A percentile compares a stretch with the other conserved stretches of the same genome.
Conservation (phyloP, 2,329 filamentous ascomycete genomes). For the Fonsecaea pedrosoi region DNA sequence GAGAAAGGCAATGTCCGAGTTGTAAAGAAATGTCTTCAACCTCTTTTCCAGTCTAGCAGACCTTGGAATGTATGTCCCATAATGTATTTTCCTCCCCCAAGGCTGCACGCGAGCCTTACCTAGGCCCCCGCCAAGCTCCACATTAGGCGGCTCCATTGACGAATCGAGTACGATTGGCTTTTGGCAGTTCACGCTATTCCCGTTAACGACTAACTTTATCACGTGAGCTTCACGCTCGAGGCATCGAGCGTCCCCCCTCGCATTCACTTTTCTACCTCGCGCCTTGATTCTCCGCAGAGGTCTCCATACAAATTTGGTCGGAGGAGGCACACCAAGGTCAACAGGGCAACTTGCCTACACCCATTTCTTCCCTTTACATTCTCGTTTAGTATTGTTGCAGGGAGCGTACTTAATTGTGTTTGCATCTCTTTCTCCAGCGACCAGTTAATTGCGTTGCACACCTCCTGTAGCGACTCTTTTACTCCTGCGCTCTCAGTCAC, state of each 20-base stretch:
- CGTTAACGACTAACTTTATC: neutral
- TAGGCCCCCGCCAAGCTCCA: neutral
- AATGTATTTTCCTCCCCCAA: neutral
- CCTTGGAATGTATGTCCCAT: neutral
- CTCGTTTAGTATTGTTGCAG: constrained; percentile 20
- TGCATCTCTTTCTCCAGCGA: constrained; percentile 5
- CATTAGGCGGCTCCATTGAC: neutral
- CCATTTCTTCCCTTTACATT: constrained; percentile 18
- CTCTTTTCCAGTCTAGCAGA: neutral
- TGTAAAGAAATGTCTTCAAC: constrained; percentile 5
- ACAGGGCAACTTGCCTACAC: constrained; percentile 17
- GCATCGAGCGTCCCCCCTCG: constrained; percentile 12
- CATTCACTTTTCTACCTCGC: constrained; percentile 12
- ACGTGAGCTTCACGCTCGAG: constrained; percentile 10
- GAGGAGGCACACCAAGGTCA: constrained; percentile 7
- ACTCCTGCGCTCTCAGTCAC: neutral
- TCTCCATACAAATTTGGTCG: constrained; percentile 10
- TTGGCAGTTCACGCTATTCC: neutral
- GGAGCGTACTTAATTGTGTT: neutral
- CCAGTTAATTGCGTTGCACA: constrained; percentile 7
- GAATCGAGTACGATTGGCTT: neutral
- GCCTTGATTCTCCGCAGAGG: constrained; percentile 21
- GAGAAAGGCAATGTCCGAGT: neutral
- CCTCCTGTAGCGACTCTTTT: neutral
- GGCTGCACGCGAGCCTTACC: neutral